These are phyloP conservation scores for Cladophialophora immunda DNA, from an alignment of 2,329 filamentous ascomycete species.

Conservation along the genomic window DNA sequence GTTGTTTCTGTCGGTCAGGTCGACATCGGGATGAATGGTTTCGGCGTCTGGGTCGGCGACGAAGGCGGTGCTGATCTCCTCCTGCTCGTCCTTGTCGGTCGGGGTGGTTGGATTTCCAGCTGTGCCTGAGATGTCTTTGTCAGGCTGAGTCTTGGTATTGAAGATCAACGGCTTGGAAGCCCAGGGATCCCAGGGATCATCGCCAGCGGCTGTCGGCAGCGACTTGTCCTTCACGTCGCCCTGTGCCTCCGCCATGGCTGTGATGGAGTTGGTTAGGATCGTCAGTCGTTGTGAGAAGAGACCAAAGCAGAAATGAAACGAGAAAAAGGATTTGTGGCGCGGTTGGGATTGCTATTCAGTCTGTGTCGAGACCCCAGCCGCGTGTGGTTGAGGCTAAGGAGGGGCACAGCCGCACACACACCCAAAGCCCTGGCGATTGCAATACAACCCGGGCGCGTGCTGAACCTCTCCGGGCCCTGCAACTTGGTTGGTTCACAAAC, in stretches of 20 bases:
- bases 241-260: not conserved
- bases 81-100: constrained; percentile 1
- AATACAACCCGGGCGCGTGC: constrained; percentile 16
- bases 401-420: constrained; percentile 3
- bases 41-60: constrained; percentile 16
- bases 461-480: not conserved
- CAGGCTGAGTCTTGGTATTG: not conserved
- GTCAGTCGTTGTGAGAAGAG: constrained; percentile 11
- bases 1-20: constrained; percentile 17
- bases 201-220: not conserved
- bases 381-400: constrained; percentile 1
- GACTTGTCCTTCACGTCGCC: not conserved
- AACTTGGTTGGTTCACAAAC: constrained; percentile 10
- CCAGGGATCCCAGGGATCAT: no score
- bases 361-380: not conserved
- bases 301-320: not conserved
- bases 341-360: not conserved
- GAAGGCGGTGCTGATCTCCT: not conserved
- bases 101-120: not conserved
- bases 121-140: not conserved
- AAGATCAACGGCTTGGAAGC: no score
- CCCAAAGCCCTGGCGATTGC: constrained; percentile 4
- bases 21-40: constrained; percentile 25
- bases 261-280: constrained; percentile 3
- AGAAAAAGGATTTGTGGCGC: constrained; percentile 6